Percentiles rank a stretch among this genome's conserved stretches.
Conservation (phyloP, 345 rosid genomes). For the Odontarrhena argentea region DNA sequence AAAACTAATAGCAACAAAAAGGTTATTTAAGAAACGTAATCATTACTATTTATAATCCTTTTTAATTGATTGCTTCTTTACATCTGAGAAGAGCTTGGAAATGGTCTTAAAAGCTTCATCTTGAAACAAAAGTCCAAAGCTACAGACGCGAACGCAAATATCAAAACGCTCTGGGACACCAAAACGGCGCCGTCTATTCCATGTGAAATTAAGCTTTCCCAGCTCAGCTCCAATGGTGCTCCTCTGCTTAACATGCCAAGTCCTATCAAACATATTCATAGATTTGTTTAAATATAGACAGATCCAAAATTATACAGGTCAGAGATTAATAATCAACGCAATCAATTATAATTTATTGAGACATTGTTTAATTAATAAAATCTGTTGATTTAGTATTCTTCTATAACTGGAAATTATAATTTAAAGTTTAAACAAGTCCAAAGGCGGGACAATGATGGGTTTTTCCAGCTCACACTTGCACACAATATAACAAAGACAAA, state of each 20-base stretch:
- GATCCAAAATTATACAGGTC: conserved; percentile 37
- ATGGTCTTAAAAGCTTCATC: conserved; percentile 35
- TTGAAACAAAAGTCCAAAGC: conserved; percentile 40
- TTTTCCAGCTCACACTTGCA: conserved; percentile 36
- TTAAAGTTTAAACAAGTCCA: conserved; percentile 18
- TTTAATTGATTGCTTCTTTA: background rate
- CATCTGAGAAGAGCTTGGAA: conserved; percentile 38
- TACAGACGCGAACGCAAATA: conserved; percentile 43
- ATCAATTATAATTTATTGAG: conserved; percentile 16
- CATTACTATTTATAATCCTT: background rate
- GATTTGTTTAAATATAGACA: background rate
- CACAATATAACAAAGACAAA: conserved; percentile 30
- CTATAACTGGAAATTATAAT: conserved; percentile 25
- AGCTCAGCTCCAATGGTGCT: conserved; percentile 60
- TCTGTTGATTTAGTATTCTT: conserved; percentile 22
- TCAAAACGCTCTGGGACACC: conserved; percentile 42
- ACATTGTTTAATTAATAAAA: background rate
- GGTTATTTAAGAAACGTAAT: background rate
- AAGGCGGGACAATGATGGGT: conserved; percentile 26
- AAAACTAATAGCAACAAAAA: too few relatives aligned
- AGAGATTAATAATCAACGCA: conserved; percentile 30
- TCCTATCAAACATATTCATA: conserved; percentile 46
- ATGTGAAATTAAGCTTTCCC: conserved; percentile 42
- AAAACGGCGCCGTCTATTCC: conserved; percentile 41
- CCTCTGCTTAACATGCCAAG: conserved; percentile 65